phyloP scores from a whole-genome alignment of 2,329 filamentous ascomycete species.

The Zymoseptoria crescenta region DNA sequence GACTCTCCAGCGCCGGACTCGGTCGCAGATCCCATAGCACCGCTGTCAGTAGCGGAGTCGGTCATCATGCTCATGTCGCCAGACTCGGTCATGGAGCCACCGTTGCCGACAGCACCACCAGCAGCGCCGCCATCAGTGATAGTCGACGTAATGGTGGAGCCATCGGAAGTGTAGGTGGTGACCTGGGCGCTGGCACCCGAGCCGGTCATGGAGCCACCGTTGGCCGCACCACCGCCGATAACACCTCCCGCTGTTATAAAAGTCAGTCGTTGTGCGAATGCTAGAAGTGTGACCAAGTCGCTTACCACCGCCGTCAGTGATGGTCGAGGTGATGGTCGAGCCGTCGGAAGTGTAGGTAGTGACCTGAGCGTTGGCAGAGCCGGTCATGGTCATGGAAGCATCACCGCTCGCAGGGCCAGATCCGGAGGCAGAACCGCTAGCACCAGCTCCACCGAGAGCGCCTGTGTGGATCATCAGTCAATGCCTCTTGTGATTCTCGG shows the following conservation, averaged over 20 bases:
- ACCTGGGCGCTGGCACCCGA: slow-evolving; percentile 6
- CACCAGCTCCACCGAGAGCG: slow-evolving; percentile 4
- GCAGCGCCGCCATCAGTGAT: slow-evolving; percentile 8
- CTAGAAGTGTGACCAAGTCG: slow-evolving; percentile 1
- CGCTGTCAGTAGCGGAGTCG: slow-evolving; percentile 5
- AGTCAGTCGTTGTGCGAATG: background rate
- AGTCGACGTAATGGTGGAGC: slow-evolving; percentile 2
- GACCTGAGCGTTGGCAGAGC: slow-evolving; percentile 14
- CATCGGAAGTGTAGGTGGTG: slow-evolving; percentile 1
- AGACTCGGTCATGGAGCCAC: slow-evolving; percentile 7
- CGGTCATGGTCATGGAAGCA: background rate
- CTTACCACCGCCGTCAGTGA: slow-evolving; percentile 7
- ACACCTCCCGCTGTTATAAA: slow-evolving; percentile 2
- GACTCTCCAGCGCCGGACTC: slow-evolving; percentile 5
- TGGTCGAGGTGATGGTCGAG: slow-evolving; percentile 28
- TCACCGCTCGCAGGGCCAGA: slow-evolving; percentile 3
- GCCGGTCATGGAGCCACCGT: slow-evolving; percentile 24
- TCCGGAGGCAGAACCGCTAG: slow-evolving; percentile 4
- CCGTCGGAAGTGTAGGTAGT: slow-evolving; percentile 30
- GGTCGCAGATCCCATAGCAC: slow-evolving; percentile 8
- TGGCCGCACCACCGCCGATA: slow-evolving; percentile 15
- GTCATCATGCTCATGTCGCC: slow-evolving; percentile 10
- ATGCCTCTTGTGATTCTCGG: background rate
- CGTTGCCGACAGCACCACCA: slow-evolving; percentile 9
- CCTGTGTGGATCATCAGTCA: background rate